Conservation (phyloP, 495 filamentous ascomycete species). For the Podospora australis region DNA sequence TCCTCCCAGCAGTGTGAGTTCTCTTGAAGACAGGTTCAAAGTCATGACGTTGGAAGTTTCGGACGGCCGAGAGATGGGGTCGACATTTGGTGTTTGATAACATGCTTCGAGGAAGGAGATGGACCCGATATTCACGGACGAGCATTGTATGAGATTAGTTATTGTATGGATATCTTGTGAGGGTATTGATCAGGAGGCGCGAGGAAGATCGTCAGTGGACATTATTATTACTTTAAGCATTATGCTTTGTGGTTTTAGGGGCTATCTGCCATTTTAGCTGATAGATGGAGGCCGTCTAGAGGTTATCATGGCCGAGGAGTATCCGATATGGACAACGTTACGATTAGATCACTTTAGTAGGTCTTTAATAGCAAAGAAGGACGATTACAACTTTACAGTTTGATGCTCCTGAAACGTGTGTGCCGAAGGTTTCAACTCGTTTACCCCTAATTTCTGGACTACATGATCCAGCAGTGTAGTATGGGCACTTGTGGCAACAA, state of each 20-base stretch:
- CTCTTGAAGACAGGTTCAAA: conserved; percentile 26
- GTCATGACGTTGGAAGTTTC: conserved; percentile 16
- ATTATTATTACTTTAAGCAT: conserved; percentile 8
- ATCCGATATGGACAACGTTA: background rate
- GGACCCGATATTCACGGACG: background rate
- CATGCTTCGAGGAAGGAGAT: background rate
- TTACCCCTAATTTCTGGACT: too few relatives aligned
- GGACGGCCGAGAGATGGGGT: conserved; percentile 7
- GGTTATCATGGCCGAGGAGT: background rate
- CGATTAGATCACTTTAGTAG: background rate
- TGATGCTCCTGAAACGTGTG: too few relatives aligned
- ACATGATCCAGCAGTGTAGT: too few relatives aligned
- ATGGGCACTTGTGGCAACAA: too few relatives aligned
- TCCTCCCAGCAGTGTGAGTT: conserved; percentile 24
- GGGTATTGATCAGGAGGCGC: background rate
- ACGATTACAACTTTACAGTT: too few relatives aligned
- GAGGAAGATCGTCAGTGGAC: background rate
- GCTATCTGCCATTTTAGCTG: background rate
- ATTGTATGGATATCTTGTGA: conserved; percentile 4
- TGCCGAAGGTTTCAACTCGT: too few relatives aligned
- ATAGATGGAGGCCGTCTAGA: background rate
- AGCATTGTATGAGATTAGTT: too few relatives aligned
- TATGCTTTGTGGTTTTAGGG: background rate
- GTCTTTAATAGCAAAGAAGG: background rate
- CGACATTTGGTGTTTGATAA: conserved; percentile 11